These are phyloP conservation scores for Anisodus acutangulus DNA, from an alignment of 257 asterid species.

Conservation along the genomic window DNA sequence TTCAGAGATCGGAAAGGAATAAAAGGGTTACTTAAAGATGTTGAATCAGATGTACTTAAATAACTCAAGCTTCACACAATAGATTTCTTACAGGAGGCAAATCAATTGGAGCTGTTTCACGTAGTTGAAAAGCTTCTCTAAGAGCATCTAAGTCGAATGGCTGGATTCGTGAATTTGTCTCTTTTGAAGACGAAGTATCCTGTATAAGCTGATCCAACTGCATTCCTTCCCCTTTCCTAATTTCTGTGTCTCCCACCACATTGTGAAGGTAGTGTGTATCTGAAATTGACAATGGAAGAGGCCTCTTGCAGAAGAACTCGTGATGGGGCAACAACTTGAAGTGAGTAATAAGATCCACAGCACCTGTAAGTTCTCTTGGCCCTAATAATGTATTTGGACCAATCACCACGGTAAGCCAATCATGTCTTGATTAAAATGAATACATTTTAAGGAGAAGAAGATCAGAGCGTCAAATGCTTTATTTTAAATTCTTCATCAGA, in stretches of 20 bases:
- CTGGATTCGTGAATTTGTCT: conserved; percentile 62
- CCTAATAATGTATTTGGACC: conserved; percentile 57
- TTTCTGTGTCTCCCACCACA: conserved; percentile 95
- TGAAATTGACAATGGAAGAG: conserved; percentile 84
- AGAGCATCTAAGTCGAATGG: conserved; percentile 81
- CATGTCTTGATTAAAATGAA: background rate
- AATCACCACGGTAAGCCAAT: conserved; percentile 27
- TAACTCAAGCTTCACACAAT: conserved; percentile 32
- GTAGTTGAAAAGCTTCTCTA: conserved; percentile 83
- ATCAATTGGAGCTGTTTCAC: conserved; percentile 79
- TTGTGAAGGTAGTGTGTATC: conserved; percentile 95
- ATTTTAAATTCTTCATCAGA: background rate
- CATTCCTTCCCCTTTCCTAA: conserved; percentile 98
- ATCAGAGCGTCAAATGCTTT: background rate
- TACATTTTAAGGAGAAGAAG: background rate
- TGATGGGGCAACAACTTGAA: conserved; percentile 82
- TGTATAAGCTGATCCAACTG: conserved; percentile 85
- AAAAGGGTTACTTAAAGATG: conserved; percentile 14
- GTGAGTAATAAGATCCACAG: conserved; percentile 86
- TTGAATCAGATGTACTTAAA: conserved; percentile 17
- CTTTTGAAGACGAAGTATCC: conserved; percentile 62
- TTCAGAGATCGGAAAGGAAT: background rate
- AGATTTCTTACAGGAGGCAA: conserved; percentile 72
- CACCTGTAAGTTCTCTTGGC: conserved; percentile 95
- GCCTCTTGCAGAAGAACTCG: conserved; percentile 92